Base-by-base conservation (phyloP, 176 grass and related monocot species). In the Chrysopogon serrulatus region DNA sequence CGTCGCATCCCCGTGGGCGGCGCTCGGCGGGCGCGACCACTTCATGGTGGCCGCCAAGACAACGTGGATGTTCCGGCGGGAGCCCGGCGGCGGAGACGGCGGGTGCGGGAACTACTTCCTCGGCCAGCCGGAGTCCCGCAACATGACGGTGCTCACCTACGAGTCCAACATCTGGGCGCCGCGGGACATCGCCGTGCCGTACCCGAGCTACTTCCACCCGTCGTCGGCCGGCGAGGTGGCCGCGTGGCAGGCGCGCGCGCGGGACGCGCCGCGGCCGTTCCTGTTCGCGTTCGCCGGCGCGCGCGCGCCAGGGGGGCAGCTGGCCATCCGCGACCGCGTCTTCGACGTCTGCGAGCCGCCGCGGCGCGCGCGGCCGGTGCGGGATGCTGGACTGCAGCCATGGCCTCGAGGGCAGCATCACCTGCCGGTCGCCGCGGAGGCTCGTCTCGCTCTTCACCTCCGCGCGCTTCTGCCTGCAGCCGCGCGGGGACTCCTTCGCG, bases 141-240 rank as follows among this genome's bases (percentile, higher is more conserved):
- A 92, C 51, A 87, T 92, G 65, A 87, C 93, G 16, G 61, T 82
- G 71, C 83, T 93, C 11, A 87, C 79, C 12, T 93, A 85, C 35
- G 94, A 93, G 54, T 93, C 88, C 24, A 86, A 85, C 66, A 35
- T 69, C 7, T 91, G 73, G 81, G 53, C 36, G 14, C 79, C 60
- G 14, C 89, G 83, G 0, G 90, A 92, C 80, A 73, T 85, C 51
- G 94, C 77, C 15, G 79, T 96, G 21, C 94, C 94, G 3, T 96
- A 96, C 67, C 94, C 90, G 4, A 91, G 80, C 43, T 91, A 93
- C 81, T 93, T 96, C 73, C 94, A 93, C 83, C 94, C 94, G 0
- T 84, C 84, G 6, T 85, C 74, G 4, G 71, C 85, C 36, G 18
- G 42, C 35, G 77, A 93, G 57, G 88, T 93, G n/a, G 13, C 23